These are phyloP conservation scores for Pseudogymnoascus sp. DNA, from an alignment of 2,329 filamentous ascomycete genomes.

Conservation along the genomic window DNA sequence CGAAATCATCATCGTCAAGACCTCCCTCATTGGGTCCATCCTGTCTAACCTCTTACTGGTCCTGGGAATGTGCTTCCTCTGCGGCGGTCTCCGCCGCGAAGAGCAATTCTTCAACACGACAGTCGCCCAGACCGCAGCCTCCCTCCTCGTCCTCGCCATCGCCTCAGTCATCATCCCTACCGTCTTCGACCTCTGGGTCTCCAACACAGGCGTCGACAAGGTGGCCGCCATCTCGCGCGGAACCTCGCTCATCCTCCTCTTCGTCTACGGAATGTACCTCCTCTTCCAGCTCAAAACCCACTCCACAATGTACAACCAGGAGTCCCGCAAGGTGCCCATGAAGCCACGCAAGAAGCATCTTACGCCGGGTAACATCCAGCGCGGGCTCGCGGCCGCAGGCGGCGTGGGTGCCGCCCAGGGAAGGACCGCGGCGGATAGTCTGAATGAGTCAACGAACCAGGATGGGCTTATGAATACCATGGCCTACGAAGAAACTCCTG, in stretches of 20 bases:
- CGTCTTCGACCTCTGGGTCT: constrained; percentile 60
- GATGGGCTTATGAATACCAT: constrained; percentile 35
- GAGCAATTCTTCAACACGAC: constrained; percentile 90
- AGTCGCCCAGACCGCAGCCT: constrained; percentile 79
- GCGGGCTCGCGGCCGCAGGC: constrained; percentile 25
- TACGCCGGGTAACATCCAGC: constrained; percentile 25
- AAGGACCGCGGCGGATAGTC: constrained; percentile 15
- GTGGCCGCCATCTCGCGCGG: constrained; percentile 62
- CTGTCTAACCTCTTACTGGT: constrained; percentile 84
- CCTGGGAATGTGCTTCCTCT: constrained; percentile 88
- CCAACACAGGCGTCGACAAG: constrained; percentile 29
- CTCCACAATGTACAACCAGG: constrained; percentile 66
- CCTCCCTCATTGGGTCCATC: constrained; percentile 84
- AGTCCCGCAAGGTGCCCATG: constrained; percentile 67
- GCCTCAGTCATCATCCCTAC: constrained; percentile 82
- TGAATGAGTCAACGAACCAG: constrained; percentile 18
- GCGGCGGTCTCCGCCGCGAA: constrained; percentile 57
- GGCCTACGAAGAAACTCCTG: constrained; percentile 38
- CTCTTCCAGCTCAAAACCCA: constrained; percentile 90
- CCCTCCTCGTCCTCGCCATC: constrained; percentile 60
- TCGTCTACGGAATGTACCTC: constrained; percentile 78
- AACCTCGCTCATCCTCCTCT: constrained; percentile 68
- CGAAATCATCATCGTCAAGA: constrained; percentile 73
- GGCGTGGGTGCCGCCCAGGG: constrained; percentile 26
- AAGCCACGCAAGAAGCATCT: constrained; percentile 37